These are phyloP conservation scores for Boletus coccyginus DNA, from an alignment of 768 basidiomycete genomes.

Conservation along the genomic window DNA sequence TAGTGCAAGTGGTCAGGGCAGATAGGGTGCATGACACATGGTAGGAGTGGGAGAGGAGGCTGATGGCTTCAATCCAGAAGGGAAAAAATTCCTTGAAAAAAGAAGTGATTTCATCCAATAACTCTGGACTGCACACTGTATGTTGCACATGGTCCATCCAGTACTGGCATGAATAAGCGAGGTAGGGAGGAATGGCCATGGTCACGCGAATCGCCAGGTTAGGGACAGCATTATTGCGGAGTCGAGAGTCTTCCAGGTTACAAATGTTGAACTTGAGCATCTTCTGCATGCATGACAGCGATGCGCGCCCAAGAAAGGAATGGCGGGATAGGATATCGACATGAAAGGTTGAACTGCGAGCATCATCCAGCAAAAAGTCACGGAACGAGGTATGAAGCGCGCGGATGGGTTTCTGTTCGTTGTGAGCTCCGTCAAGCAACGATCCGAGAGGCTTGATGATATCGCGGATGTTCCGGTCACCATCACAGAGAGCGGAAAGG, in stretches of 20 bases:
- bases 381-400: slow-evolving; percentile 36
- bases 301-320: slow-evolving; percentile 23
- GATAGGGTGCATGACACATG: slow-evolving; percentile 1
- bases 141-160: slow-evolving; percentile 34
- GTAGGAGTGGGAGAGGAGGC: slow-evolving; percentile 11
- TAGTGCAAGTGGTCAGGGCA: slow-evolving; percentile 12
- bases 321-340: slow-evolving; percentile 13
- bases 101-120: slow-evolving; percentile 13
- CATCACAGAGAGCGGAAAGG: slow-evolving; percentile 12
- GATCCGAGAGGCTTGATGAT: slow-evolving; percentile 22
- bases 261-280: slow-evolving; percentile 42
- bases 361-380: slow-evolving; percentile 30
- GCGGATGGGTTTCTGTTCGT: slow-evolving; percentile 20
- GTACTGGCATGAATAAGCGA: slow-evolving; percentile 37
- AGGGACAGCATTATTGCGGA: slow-evolving; percentile 26
- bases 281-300: slow-evolving; percentile 30
- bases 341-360: slow-evolving; percentile 23
- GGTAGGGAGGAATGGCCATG: slow-evolving; percentile 24
- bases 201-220: slow-evolving; percentile 17
- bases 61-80: slow-evolving; percentile 40
- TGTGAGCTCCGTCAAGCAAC: slow-evolving; percentile 18
- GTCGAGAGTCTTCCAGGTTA: slow-evolving; percentile 32
- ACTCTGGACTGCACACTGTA: slow-evolving; percentile 7
- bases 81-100: slow-evolving; percentile 29
- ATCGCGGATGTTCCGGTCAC: slow-evolving; percentile 5